Evolutionary conservation across 495 filamentous ascomycete species (phyloP).

Genomic region (Filosporella fistucella): DNA sequence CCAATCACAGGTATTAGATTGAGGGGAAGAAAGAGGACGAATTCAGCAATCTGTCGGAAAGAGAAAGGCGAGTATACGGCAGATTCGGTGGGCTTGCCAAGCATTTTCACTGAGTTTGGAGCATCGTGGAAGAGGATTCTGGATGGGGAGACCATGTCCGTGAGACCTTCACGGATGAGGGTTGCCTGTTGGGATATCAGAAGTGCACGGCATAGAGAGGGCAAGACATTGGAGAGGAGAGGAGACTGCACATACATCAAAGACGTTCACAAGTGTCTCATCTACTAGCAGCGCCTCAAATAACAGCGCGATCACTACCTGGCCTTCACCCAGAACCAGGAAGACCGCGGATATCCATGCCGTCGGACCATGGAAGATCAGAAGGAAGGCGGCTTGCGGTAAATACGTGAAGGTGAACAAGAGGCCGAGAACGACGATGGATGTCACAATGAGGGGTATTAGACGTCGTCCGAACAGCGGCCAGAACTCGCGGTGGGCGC

Average conservation of each 20-base stretch:
- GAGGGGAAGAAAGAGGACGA: constrained; percentile 74
- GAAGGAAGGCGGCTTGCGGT: constrained; percentile 75
- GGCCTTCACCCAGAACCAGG: constrained; percentile 76
- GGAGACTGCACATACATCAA: constrained; percentile 62
- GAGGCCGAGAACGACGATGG: constrained; percentile 62
- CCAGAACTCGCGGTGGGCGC: constrained; percentile 56
- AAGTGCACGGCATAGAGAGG: constrained; percentile 18
- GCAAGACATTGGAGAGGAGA: neutral
- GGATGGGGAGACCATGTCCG: constrained; percentile 60
- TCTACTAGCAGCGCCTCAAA: constrained; percentile 79
- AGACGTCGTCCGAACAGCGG: constrained; percentile 67
- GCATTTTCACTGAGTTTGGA: constrained; percentile 59
- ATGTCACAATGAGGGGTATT: constrained; percentile 66
- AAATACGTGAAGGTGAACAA: constrained; percentile 87
- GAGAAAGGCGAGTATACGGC: constrained; percentile 69
- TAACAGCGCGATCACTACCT: constrained; percentile 71
- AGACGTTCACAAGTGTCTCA: constrained; percentile 83
- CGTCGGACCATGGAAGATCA: constrained; percentile 80
- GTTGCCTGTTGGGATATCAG: constrained; percentile 17
- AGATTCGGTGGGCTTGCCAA: constrained; percentile 67
- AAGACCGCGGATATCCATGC: constrained; percentile 71
- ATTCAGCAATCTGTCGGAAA: constrained; percentile 70
- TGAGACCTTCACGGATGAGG: constrained; percentile 44
- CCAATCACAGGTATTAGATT: constrained; percentile 88
- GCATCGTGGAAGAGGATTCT: constrained; percentile 60